Conservation (phyloP, 495 filamentous ascomycete species). For the Hyaloscypha variabilis region DNA sequence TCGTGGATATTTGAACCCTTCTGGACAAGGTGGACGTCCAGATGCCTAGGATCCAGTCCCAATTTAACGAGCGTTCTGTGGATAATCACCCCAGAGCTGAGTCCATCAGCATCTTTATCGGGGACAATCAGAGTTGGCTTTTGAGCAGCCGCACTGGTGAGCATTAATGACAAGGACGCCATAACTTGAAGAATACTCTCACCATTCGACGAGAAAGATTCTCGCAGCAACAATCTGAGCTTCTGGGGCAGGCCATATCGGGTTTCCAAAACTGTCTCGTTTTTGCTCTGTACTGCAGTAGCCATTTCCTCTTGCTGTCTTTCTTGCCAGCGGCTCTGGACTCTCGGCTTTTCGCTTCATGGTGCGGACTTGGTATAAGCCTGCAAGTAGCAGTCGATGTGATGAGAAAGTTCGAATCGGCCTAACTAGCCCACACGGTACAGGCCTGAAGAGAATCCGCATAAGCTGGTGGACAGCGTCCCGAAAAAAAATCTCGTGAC, state of each 20-base stretch:
- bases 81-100: constrained; percentile 60
- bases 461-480: too few species aligned
- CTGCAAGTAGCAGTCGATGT: background rate
- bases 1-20: constrained; percentile 55
- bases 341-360: background rate
- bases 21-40: constrained; percentile 52
- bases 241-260: constrained; percentile 57
- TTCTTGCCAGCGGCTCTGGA: background rate
- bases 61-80: constrained; percentile 53
- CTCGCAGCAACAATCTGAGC: constrained; percentile 48
- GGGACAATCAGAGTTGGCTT: constrained; percentile 52
- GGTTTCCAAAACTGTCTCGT: constrained; percentile 33
- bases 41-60: constrained; percentile 45
- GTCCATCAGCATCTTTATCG: constrained; percentile 65
- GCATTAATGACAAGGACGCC: constrained; percentile 15
- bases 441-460: background rate
- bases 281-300: background rate
- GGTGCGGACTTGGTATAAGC: background rate
- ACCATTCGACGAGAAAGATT: constrained; percentile 54
- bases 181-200: constrained; percentile 27
- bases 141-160: constrained; percentile 29
- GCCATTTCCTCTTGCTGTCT: background rate
- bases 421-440: background rate
- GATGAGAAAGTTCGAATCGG: background rate
- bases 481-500: background rate